Conservation (phyloP, 2,329 filamentous ascomycete species). For the Alternaria sp. region DNA sequence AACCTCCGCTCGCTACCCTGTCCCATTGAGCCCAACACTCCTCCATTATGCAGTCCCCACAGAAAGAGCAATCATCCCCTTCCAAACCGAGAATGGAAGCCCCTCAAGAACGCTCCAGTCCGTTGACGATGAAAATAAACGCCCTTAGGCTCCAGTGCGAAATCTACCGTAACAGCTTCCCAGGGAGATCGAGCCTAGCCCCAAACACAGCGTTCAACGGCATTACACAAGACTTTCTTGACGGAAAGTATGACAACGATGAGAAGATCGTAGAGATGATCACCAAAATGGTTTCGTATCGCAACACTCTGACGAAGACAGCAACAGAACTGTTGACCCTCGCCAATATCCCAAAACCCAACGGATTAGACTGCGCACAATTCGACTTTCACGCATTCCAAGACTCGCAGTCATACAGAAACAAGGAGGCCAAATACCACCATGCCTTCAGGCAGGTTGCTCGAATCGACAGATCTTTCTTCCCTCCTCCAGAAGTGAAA, state of each 20-base stretch:
- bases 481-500: too few species aligned
- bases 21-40: too few species aligned
- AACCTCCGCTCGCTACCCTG: not conserved
- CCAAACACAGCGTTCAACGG: not conserved
- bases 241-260: not conserved
- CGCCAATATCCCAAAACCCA: too few species aligned
- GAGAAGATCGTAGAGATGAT: not conserved
- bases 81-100: not conserved
- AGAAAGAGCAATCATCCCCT: not conserved
- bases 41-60: not conserved
- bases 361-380: not conserved
- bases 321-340: not conserved
- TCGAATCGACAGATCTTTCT: not conserved
- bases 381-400: not conserved
- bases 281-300: not conserved
- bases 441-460: not conserved
- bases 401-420: not conserved
- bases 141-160: not conserved
- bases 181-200: not conserved
- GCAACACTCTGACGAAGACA: not conserved
- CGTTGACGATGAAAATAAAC: accelerated
- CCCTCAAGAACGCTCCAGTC: not conserved
- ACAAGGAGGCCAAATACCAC: not conserved
- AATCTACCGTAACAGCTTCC: not conserved
- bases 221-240: too few species aligned